Conservation (phyloP, 441 rosid genomes). For the Viola pubescens region DNA sequence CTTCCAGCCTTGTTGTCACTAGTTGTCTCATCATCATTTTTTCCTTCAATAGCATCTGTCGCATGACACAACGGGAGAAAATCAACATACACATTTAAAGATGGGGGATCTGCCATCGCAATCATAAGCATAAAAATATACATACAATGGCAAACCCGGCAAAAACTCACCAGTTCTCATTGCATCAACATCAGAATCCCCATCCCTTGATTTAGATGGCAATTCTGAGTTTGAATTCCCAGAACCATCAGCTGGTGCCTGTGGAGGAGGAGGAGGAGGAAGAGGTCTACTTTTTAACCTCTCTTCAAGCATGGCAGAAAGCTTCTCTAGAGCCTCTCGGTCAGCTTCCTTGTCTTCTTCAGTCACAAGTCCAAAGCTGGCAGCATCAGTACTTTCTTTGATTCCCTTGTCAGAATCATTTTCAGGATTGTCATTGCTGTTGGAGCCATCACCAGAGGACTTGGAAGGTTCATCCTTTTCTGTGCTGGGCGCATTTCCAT, state of each 20-base stretch:
- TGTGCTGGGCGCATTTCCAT: slow-evolving; percentile 26
- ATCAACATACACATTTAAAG: background rate
- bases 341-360: slow-evolving; percentile 84
- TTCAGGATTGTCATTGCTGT: background rate
- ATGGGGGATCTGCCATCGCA: background rate
- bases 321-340: slow-evolving; percentile 61
- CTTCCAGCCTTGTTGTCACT: slow-evolving; percentile 47
- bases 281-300: slow-evolving; percentile 74
- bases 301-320: slow-evolving; percentile 66
- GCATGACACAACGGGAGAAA: slow-evolving; percentile 7
- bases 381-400: slow-evolving; percentile 51
- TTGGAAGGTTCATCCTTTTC: slow-evolving; percentile 38
- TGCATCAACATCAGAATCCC: slow-evolving; percentile 48
- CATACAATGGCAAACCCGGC: background rate
- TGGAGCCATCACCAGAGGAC: slow-evolving; percentile 34
- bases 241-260: slow-evolving; percentile 39
- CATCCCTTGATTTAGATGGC: slow-evolving; percentile 58
- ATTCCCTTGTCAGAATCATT: slow-evolving; percentile 40
- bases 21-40: slow-evolving; percentile 59
- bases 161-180: slow-evolving; percentile 43
- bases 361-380: slow-evolving; percentile 64
- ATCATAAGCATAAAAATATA: background rate
- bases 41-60: slow-evolving; percentile 48
- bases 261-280: slow-evolving; percentile 64
- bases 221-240: slow-evolving; percentile 42